Evolutionary conservation across 345 rosid genomes (phyloP).

Genomic region (Lepidium africanum): DNA sequence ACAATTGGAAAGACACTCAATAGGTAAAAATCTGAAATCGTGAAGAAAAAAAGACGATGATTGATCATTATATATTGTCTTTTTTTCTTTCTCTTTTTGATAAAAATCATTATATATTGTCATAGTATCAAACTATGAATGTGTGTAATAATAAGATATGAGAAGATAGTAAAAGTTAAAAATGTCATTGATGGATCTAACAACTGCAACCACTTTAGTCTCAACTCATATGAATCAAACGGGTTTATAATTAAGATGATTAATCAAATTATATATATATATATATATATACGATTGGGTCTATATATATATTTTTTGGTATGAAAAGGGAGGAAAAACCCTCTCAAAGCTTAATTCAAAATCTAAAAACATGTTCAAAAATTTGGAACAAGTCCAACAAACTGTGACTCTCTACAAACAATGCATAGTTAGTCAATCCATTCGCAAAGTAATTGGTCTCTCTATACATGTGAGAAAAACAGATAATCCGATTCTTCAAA

Average conservation of each 20-base stretch:
- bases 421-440: too few species aligned
- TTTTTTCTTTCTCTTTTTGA: too few species aligned
- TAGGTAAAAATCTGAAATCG: constrained; percentile 3
- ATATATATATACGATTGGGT: too few species aligned
- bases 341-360: too few species aligned
- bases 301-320: too few species aligned
- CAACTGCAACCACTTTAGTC: constrained; percentile 4
- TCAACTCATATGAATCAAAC: not conserved
- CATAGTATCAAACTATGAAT: constrained; percentile 15
- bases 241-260: not conserved
- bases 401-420: too few species aligned
- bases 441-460: too few species aligned
- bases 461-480: too few species aligned
- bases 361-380: too few species aligned
- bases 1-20: not conserved
- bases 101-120: constrained; percentile 36
- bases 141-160: constrained; percentile 15
- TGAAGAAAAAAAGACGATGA: constrained; percentile 37
- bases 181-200: constrained; percentile 8
- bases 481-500: too few species aligned
- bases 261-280: not conserved
- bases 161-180: constrained; percentile 20
- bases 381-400: too few species aligned
- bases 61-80: constrained; percentile 45
- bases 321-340: too few species aligned